A percentile compares a stretch with the other conserved stretches of the same genome.
These are phyloP conservation scores for Candida vaughaniae DNA, from an alignment of 805 yeast genomes.

Conservation along the genomic window DNA sequence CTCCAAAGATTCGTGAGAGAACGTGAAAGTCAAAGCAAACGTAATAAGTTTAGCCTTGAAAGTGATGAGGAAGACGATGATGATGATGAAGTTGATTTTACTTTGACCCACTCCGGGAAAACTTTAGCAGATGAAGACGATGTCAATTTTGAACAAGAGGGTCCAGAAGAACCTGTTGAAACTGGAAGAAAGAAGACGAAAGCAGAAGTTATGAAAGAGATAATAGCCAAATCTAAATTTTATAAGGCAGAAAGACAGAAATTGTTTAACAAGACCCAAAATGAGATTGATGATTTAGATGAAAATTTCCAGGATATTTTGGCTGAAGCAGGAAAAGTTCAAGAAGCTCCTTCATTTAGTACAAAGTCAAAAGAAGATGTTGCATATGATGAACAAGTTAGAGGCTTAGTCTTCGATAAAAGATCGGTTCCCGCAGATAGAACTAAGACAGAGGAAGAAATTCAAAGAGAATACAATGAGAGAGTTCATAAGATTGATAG, in stretches of 20 bases:
- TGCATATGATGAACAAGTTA: slow-evolving; percentile 65
- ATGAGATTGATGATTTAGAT: slow-evolving; percentile 64
- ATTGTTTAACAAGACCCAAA: slow-evolving; percentile 58
- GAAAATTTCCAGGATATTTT: slow-evolving; percentile 72
- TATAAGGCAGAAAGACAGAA: slow-evolving; percentile 74
- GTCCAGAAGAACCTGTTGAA: slow-evolving; percentile 36
- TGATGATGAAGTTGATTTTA: slow-evolving; percentile 43
- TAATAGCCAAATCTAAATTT: slow-evolving; percentile 78
- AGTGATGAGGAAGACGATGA: slow-evolving; percentile 57
- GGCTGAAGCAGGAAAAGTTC: slow-evolving; percentile 43
- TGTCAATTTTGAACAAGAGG: slow-evolving; percentile 29
- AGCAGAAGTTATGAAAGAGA: slow-evolving; percentile 83
- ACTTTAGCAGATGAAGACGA: slow-evolving; percentile 45
- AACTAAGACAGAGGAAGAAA: slow-evolving; percentile 75
- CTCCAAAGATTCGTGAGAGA: slow-evolving; percentile 91
- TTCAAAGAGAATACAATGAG: slow-evolving; percentile 58
- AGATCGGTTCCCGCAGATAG: slow-evolving; percentile 81
- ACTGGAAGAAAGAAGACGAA: slow-evolving; percentile 61
- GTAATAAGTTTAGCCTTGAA: slow-evolving; percentile 52
- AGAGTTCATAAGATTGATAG: slow-evolving; percentile 61
- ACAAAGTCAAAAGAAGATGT: slow-evolving; percentile 40
- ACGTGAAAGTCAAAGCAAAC: slow-evolving; percentile 60
- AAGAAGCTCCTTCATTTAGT: slow-evolving; percentile 22
- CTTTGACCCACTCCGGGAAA: slow-evolving; percentile 79
- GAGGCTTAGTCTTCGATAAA: slow-evolving; percentile 65